Evolutionary conservation across 2,329 filamentous ascomycete species (phyloP), one percentile per base, ranked within the genome.

Genomic region (Trichoderma guizhouense): DNA sequence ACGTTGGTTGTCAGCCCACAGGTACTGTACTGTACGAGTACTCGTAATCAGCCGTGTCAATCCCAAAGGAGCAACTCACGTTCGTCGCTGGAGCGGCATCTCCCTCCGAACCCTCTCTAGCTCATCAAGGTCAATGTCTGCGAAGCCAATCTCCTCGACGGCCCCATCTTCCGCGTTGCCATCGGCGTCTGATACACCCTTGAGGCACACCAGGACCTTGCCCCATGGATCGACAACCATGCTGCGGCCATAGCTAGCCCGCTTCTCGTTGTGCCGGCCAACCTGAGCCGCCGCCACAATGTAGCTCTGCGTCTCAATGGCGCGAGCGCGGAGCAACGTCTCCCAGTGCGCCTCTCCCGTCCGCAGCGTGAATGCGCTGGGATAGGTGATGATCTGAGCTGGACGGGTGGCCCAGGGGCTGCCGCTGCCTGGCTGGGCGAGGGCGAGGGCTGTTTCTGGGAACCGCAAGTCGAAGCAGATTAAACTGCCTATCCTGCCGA

Each of bases 381-480:
- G 95, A 78, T 95, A 98, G 0, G 93, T 90, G 64, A 98, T 84
- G 68, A 97, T 84, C 74, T 97, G 90, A 2, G 94, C 93, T 5
- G 81, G 83, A 32, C 72, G 75, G 26, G 69, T 71, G 43, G 63
- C 74, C 79, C 79, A 84, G 5, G 74, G 71, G 57, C 77, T 82
- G 12, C 53, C 53, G 7, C 79, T 69, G 1, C 77, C 76, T 0
- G 82, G 82, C 70, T 83, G 82, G 7, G 89, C 88, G 21, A 97
- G 86, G 1, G 89, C 86, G 11, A 96, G 81, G 0, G 89, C 88
- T 9, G 92, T 88, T 79, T 97, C 93, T 0, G 94, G 89, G 78
- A 96, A 97, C 1, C 94, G 89, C 74, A 98, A 82, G 82, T 98
- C 95, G 80, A 98, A 98, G 83, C 95, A 98, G 73, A 98, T 97